Base-by-base conservation (phyloP, 2,329 filamentous ascomycete genomes). In the Xylariaceae sp. region DNA sequence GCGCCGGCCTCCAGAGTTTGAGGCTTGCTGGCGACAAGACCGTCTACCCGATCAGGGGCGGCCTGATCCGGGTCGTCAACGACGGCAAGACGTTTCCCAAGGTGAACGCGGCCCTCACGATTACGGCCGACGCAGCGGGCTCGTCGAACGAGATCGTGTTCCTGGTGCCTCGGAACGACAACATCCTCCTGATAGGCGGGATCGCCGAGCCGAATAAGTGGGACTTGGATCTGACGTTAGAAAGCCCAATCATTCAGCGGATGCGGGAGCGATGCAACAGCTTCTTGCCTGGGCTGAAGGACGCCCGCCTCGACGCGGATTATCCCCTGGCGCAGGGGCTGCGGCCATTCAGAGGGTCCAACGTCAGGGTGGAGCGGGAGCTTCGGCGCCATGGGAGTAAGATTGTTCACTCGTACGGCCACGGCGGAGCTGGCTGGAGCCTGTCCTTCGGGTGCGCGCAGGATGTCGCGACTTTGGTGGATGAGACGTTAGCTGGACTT, bases 351-450 rank as follows among this genome's bases (percentile, higher is more conserved):
- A 59, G 74, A 26, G 58, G 61, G 12, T 61, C 58, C 10, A 74
- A 76, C 43, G 71, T 76, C 4, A 68, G 73, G 8, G 71, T 77
- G 7, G 74, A 76, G 61, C 67, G 72, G 1, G 74, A 77, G 55
- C 62, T 71, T 13, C 66, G 69, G 36, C 51, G 61, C 48, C 53
- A 61, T 15, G 59, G 60, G 9, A 71, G 68, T 57, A 67, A 67
- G n/a, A 71, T 75, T 42, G 67, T 76, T 2, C 74, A 76, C 50
- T 70, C 67, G 1, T 76, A 76, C 55, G 74, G 74, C 1, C 74
- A 76, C 46, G 73, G 73, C 5, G 74, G 72, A 4, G 69, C 72
- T 2, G 74, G 74, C 4, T 76, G 74, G 74, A 71, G 64, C 44
- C 52, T 74, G 51, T 68, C 67, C 0, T 74, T 74, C 55, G 72